Percentiles rank a stretch among this genome's conserved stretches.
Evolutionary conservation across 2,329 filamentous ascomycete species (phyloP).

Genomic region (Neoarthrinium moseri): DNA sequence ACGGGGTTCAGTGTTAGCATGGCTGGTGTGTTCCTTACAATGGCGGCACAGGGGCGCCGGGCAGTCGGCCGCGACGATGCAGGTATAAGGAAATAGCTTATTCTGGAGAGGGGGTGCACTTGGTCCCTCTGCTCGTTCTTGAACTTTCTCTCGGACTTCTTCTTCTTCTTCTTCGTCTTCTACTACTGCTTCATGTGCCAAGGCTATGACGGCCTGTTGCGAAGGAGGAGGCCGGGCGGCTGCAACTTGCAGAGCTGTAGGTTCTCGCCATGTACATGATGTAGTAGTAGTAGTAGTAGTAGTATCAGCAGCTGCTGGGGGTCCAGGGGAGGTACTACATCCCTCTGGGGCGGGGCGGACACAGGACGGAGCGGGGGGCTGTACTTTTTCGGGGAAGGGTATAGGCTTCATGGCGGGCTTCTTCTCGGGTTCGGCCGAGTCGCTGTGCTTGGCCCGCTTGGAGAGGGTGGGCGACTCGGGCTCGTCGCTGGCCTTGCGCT

Average conservation of each 20-base stretch:
- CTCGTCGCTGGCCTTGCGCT: constrained; percentile 73
- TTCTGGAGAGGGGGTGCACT: not conserved
- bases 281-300: no score
- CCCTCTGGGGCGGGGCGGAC: not conserved
- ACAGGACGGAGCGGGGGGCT: not conserved
- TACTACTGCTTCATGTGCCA: no score
- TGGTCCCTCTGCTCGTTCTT: not conserved
- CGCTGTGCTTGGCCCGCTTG: constrained; percentile 62
- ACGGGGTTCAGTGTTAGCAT: constrained; percentile 21
- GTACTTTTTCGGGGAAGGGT: constrained; percentile 85
- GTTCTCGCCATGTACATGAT: no score
- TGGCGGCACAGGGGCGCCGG: not conserved
- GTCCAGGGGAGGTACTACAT: not conserved
- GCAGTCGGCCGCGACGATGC: not conserved
- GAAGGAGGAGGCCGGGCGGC: not conserved
- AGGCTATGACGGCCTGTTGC: no score
- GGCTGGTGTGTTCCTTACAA: constrained; percentile 1
- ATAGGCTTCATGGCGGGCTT: constrained; percentile 62
- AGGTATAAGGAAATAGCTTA: not conserved
- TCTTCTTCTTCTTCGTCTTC: no score
- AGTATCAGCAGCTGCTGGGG: no score
- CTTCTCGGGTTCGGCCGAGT: constrained; percentile 45
- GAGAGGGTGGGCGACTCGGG: constrained; percentile 58
- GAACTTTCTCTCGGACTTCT: no score
- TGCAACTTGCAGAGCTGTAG: not conserved